Conservation (phyloP, 1,284 basidiomycete genomes). For the Gomphus bonarii region DNA sequence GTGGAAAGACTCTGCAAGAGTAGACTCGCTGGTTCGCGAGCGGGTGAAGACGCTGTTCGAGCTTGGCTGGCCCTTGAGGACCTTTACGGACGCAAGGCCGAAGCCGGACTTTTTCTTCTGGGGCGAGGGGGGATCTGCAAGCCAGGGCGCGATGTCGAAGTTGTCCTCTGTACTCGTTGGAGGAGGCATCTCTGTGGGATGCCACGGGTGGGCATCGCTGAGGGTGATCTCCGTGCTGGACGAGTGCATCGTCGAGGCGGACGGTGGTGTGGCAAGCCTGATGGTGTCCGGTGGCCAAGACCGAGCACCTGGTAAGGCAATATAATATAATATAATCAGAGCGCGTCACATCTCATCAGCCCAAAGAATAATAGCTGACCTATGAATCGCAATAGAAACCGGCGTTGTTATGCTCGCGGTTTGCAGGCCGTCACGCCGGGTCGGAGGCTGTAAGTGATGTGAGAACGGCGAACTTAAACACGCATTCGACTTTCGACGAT, state of each 20-base stretch:
- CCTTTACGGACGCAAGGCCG: slow-evolving; percentile 9
- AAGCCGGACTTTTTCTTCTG: slow-evolving; percentile 13
- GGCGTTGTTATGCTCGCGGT: too few species aligned
- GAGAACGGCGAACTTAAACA: too few species aligned
- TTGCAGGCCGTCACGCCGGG: too few species aligned
- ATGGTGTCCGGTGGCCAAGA: background rate
- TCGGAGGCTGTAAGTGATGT: too few species aligned
- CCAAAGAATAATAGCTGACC: background rate
- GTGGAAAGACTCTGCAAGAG: background rate
- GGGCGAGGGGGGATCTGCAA: slow-evolving; percentile 14
- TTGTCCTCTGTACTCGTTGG: slow-evolving; percentile 16
- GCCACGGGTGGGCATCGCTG: background rate
- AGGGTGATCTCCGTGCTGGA: slow-evolving; percentile 9
- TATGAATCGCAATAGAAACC: too few species aligned
- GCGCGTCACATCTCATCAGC: background rate
- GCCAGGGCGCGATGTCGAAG: slow-evolving; percentile 15
- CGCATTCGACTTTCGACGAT: too few species aligned
- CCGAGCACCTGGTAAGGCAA: background rate
- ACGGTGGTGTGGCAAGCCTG: background rate
- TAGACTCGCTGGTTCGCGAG: slow-evolving; percentile 30
- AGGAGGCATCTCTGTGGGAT: background rate
- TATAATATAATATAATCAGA: background rate
- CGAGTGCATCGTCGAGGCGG: slow-evolving; percentile 1
- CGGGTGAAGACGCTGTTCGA: slow-evolving; percentile 23
- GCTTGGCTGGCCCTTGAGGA: slow-evolving; percentile 22